Percentiles rank a stretch among this genome's conserved stretches.
Evolutionary conservation across 768 basidiomycete species (phyloP).

Genomic region (Cyathus striatus): DNA sequence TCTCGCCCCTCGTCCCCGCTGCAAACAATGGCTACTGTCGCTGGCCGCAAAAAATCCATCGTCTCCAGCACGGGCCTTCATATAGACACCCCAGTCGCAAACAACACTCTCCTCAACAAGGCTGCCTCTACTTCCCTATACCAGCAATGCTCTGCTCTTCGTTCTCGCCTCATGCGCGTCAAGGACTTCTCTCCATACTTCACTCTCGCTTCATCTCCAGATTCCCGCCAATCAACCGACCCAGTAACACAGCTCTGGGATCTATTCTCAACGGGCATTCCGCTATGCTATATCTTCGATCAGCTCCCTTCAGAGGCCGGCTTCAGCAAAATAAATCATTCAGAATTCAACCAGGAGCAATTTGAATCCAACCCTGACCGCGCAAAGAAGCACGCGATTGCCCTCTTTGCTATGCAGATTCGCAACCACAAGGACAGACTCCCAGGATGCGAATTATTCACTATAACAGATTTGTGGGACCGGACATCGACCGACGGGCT

Average conservation of each 20-base stretch:
- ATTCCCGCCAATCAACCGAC: conserved; percentile 77
- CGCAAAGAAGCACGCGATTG: conserved; percentile 85
- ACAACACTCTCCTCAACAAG: conserved; percentile 88
- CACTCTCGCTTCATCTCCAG: conserved; percentile 47
- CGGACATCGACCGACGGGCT: conserved; percentile 89
- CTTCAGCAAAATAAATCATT: conserved; percentile 52
- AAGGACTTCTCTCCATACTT: conserved; percentile 71
- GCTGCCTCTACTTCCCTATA: conserved; percentile 88
- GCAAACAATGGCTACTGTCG: conserved; percentile 44
- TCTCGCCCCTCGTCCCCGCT: conserved; percentile 11
- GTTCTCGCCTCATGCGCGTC: conserved; percentile 74
- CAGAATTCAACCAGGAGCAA: conserved; percentile 60
- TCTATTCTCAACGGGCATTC: conserved; percentile 86
- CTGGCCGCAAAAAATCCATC: conserved; percentile 79
- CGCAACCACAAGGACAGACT: conserved; percentile 58
- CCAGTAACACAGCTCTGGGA: conserved; percentile 95
- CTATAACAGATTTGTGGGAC: conserved; percentile 87
- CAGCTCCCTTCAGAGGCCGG: conserved; percentile 67
- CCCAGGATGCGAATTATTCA: conserved; percentile 76
- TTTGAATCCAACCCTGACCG: conserved; percentile 74
- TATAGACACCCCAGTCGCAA: conserved; percentile 71
- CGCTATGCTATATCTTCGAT: conserved; percentile 96
- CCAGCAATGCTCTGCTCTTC: conserved; percentile 82
- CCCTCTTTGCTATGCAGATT: conserved; percentile 88
- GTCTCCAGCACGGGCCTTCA: conserved; percentile 57